Evolutionary conservation across 352 stramenopile species (phyloP).

Genomic region (Pythium utonaiense): DNA sequence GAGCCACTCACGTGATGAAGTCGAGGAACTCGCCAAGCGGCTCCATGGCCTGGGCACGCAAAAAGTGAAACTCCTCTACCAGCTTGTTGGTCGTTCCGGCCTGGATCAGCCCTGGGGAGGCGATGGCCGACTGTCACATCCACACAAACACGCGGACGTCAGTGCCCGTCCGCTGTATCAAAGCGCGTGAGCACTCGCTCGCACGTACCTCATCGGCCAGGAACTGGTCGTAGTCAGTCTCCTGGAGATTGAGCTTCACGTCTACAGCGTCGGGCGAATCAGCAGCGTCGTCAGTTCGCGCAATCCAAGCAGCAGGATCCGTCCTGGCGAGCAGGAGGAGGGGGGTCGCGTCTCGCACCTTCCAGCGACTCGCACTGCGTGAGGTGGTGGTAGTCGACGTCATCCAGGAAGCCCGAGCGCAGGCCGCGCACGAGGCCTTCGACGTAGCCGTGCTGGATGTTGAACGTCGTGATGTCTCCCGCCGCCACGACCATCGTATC

Average conservation of each 20-base stretch:
- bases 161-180: too few relatives aligned
- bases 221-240: constrained; percentile 98
- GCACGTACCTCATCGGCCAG: constrained; percentile 87
- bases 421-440: constrained; percentile 97
- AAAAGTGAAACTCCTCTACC: constrained; percentile 95
- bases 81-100: constrained; percentile 86
- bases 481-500: constrained; percentile 54
- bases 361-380: constrained; percentile 89
- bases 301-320: not conserved
- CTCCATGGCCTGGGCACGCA: constrained; percentile 95
- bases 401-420: constrained; percentile 86
- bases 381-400: constrained; percentile 89
- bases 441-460: constrained; percentile 97
- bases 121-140: constrained; percentile 41
- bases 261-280: constrained; percentile 32
- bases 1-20: constrained; percentile 93
- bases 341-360: constrained; percentile 33
- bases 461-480: constrained; percentile 94
- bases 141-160: too few relatives aligned
- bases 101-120: constrained; percentile 83
- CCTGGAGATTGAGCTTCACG: constrained; percentile 95
- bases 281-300: not conserved
- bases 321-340: not conserved
- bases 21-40: constrained; percentile 97
- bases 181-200: not conserved